phyloP scores from a whole-genome alignment of 345 rosid genomes.

The Eucalyptus caleyi region DNA sequence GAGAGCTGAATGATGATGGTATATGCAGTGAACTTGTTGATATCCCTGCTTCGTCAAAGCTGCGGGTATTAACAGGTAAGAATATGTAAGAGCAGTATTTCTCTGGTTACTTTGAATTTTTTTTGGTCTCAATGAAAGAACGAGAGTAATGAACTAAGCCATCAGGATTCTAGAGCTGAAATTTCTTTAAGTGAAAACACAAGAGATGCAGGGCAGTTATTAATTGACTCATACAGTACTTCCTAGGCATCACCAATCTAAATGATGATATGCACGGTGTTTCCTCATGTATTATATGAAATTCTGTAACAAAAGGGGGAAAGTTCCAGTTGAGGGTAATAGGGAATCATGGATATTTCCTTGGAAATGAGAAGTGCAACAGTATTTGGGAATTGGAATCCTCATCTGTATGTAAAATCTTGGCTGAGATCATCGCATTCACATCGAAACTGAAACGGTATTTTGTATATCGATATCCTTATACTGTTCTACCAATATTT shows the following conservation, averaged over 20 bases:
- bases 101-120: background rate
- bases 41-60: slow-evolving; percentile 30
- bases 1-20: slow-evolving; percentile 26
- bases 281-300: background rate
- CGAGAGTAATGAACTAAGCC: background rate
- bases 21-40: slow-evolving; percentile 28
- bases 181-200: background rate
- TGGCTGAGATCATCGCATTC: background rate
- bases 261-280: background rate
- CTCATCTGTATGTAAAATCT: background rate
- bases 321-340: background rate
- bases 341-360: background rate
- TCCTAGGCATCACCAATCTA: background rate
- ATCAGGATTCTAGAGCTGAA: background rate
- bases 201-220: background rate
- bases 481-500: background rate
- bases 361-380: background rate
- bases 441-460: background rate
- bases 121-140: background rate
- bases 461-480: background rate
- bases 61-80: slow-evolving; percentile 63
- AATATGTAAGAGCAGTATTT: background rate
- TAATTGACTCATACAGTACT: background rate
- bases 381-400: background rate
- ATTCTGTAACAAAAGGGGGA: background rate